These are phyloP conservation scores for Mycena capillaripes DNA, from an alignment of 768 basidiomycete genomes.

Conservation along the genomic window DNA sequence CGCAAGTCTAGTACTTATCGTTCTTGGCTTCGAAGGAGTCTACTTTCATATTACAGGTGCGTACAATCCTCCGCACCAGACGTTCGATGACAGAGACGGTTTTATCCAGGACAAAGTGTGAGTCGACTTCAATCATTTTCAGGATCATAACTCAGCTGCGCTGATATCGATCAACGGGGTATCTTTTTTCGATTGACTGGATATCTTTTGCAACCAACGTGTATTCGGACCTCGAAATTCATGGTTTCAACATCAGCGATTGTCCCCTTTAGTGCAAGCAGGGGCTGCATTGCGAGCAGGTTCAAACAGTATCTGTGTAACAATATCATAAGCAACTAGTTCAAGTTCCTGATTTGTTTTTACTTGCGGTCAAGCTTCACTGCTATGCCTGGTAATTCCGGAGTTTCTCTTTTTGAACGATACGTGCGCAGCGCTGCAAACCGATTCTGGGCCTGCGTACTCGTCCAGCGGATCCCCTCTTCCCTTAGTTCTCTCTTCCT, in stretches of 20 bases:
- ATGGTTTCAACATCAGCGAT: background rate
- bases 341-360: too few species aligned
- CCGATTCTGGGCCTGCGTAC: background rate
- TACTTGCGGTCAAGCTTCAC: too few species aligned
- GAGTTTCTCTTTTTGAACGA: too few species aligned
- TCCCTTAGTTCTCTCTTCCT: too few species aligned
- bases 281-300: too few species aligned
- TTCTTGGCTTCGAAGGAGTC: slow-evolving; percentile 47
- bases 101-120: slow-evolving; percentile 19
- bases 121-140: background rate
- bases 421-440: background rate
- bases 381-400: too few species aligned
- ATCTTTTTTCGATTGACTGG: slow-evolving; percentile 21
- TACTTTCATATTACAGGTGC: slow-evolving; percentile 44
- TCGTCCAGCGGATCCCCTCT: too few species aligned
- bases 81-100: background rate
- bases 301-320: too few species aligned
- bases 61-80: background rate
- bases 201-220: background rate
- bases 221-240: background rate
- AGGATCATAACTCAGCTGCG: background rate
- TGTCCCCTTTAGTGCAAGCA: too few species aligned
- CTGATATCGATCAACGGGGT: slow-evolving; percentile 30
- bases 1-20: slow-evolving; percentile 43
- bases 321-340: too few species aligned